phyloP scores from a whole-genome alignment of 345 rosid genomes.

The Alliaria petiolata region DNA sequence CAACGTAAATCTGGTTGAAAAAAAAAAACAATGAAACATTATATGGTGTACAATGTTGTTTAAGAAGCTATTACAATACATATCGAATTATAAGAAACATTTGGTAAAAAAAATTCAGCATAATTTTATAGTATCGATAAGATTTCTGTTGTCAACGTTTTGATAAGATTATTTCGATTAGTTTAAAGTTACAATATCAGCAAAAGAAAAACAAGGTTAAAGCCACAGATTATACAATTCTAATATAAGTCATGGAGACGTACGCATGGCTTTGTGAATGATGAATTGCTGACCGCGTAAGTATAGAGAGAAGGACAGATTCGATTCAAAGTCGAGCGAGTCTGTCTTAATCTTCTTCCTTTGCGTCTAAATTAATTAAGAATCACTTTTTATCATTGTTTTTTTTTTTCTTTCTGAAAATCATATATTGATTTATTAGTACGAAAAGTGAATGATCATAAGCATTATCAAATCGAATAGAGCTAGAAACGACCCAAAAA shows the following conservation, averaged over 20 bases:
- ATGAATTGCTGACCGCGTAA: not conserved
- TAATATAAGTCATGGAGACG: not conserved
- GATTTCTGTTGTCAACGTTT: not conserved
- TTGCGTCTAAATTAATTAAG: conserved; percentile 14
- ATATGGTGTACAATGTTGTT: not conserved
- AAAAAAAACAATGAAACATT: not conserved
- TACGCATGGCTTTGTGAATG: not conserved
- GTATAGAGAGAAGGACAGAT: not conserved
- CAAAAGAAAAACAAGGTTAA: not conserved
- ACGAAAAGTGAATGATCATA: not conserved
- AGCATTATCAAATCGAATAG: not conserved
- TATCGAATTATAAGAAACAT: not conserved
- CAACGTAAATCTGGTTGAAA: not conserved
- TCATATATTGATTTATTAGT: not conserved
- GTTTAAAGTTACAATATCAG: not conserved
- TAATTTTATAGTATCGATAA: not conserved
- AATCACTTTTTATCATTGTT: not conserved
- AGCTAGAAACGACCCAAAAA: not conserved
- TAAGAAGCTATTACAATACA: not conserved
- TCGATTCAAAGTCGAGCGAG: conserved; percentile 5
- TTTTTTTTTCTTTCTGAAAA: not conserved
- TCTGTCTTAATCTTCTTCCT: not conserved
- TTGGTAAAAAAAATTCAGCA: not conserved
- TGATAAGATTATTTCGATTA: not conserved
- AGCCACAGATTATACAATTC: not conserved